Evolutionary conservation across 495 filamentous ascomycete species (phyloP).

Genomic region (Astrothelium macrocarpum): DNA sequence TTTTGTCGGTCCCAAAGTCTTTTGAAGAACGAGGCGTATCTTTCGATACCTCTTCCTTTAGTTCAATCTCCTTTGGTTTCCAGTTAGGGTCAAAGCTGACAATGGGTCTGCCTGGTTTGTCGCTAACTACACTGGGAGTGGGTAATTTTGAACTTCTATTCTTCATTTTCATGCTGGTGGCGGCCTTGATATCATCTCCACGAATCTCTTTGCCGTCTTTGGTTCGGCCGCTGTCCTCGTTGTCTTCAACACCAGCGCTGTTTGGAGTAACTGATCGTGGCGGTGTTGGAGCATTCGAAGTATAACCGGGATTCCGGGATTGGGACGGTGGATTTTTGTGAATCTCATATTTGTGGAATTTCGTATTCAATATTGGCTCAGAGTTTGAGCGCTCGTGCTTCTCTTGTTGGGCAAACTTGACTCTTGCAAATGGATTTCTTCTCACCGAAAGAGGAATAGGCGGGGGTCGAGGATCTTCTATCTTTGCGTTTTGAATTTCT

Average conservation of each 20-base stretch:
- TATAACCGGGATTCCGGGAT: slow-evolving; percentile 64
- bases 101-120: slow-evolving; percentile 75
- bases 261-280: slow-evolving; percentile 21
- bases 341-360: slow-evolving; percentile 59
- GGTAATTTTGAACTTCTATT: slow-evolving; percentile 80
- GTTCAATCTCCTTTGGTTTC: slow-evolving; percentile 48
- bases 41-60: slow-evolving; percentile 24
- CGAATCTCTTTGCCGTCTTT: slow-evolving; percentile 75
- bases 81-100: slow-evolving; percentile 83
- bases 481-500: slow-evolving; percentile 26
- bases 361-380: slow-evolving; percentile 32
- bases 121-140: slow-evolving; percentile 75
- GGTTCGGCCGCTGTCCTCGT: slow-evolving; percentile 19
- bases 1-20: not conserved
- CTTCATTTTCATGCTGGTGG: slow-evolving; percentile 81
- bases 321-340: slow-evolving; percentile 69
- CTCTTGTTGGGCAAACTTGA: slow-evolving; percentile 26
- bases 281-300: slow-evolving; percentile 46
- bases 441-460: slow-evolving; percentile 18
- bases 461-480: slow-evolving; percentile 6
- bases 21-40: not conserved
- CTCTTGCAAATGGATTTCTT: slow-evolving; percentile 34
- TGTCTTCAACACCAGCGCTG: slow-evolving; percentile 13
- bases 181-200: slow-evolving; percentile 72
- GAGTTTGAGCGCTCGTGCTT: slow-evolving; percentile 24